These are phyloP conservation scores for Moniliophthora roreri DNA, from an alignment of 1,284 basidiomycete genomes.

Conservation along the genomic window DNA sequence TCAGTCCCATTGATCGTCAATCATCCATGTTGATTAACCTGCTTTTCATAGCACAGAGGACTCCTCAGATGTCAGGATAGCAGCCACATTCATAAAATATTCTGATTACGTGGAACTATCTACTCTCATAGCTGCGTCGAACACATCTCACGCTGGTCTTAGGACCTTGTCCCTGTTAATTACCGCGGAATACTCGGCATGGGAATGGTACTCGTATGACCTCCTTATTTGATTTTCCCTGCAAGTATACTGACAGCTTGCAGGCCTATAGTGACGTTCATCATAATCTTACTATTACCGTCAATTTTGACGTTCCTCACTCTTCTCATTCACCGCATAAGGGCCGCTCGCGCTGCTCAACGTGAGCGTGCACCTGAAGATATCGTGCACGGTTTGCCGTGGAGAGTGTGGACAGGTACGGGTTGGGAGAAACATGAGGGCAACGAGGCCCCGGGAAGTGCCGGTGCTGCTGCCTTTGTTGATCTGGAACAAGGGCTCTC, in stretches of 20 bases:
- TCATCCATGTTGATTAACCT: constrained; percentile 4
- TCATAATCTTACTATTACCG: constrained; percentile 78
- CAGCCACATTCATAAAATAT: constrained; percentile 74
- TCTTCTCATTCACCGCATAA: constrained; percentile 76
- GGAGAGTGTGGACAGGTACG: constrained; percentile 76
- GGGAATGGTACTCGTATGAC: constrained; percentile 85
- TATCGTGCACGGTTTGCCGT: constrained; percentile 72
- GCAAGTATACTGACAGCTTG: constrained; percentile 12
- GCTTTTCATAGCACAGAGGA: constrained; percentile 47
- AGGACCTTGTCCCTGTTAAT: constrained; percentile 73
- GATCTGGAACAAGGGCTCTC: constrained; percentile 38
- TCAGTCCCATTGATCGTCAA: constrained; percentile 32
- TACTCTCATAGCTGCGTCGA: constrained; percentile 62
- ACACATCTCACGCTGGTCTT: constrained; percentile 73
- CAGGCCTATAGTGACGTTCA: constrained; percentile 78
- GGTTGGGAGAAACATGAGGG: constrained; percentile 76
- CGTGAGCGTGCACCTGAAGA: constrained; percentile 81
- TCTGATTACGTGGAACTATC: constrained; percentile 65
- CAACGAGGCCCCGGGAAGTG: constrained; percentile 32
- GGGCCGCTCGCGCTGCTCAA: constrained; percentile 71
- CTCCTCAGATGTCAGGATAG: constrained; percentile 68
- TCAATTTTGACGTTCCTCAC: constrained; percentile 81
- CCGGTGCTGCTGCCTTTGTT: constrained; percentile 24
- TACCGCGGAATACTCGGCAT: constrained; percentile 74
- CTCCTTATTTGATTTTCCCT: constrained; percentile 9